These are phyloP conservation scores for Sporobolomyces roseus DNA, from an alignment of 768 basidiomycete genomes.

Conservation along the genomic window DNA sequence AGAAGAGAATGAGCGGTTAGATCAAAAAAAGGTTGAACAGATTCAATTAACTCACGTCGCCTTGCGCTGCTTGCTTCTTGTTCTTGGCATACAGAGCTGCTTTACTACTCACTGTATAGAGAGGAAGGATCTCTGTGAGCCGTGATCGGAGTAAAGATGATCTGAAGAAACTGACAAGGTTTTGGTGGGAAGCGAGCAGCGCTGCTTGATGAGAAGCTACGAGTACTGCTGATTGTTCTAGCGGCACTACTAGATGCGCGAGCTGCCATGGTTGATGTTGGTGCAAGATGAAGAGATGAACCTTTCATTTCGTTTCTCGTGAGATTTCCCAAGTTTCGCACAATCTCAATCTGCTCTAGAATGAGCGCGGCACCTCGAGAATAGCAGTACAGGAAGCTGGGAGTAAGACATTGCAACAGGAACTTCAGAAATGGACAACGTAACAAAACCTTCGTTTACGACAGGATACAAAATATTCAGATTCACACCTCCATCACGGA, in stretches of 20 bases:
- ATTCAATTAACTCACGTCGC: conserved; percentile 17
- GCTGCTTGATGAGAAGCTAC: conserved; percentile 20
- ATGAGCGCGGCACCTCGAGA: no score
- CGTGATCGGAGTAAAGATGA: no score
- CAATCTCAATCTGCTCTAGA: no score
- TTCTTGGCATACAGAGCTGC: conserved; percentile 14
- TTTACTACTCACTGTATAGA: conserved; percentile 14
- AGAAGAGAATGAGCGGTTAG: background rate
- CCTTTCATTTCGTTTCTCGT: background rate
- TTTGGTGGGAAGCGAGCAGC: conserved; percentile 20
- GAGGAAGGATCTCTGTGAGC: background rate
- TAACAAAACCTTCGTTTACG: no score
- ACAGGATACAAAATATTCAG: no score
- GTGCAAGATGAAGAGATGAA: background rate
- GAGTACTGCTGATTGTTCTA: background rate
- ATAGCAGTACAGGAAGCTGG: background rate
- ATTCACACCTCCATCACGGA: no score
- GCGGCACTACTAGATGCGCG: background rate
- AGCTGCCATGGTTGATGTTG: conserved; percentile 15
- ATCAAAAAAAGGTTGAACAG: background rate
- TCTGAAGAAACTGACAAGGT: conserved; percentile 9
- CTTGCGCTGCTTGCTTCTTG: conserved; percentile 12
- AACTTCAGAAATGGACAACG: no score
- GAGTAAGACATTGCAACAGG: background rate
- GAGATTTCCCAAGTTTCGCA: background rate